phyloP scores from a whole-genome alignment of 768 basidiomycete genomes.

The Tulasnella sp. region DNA sequence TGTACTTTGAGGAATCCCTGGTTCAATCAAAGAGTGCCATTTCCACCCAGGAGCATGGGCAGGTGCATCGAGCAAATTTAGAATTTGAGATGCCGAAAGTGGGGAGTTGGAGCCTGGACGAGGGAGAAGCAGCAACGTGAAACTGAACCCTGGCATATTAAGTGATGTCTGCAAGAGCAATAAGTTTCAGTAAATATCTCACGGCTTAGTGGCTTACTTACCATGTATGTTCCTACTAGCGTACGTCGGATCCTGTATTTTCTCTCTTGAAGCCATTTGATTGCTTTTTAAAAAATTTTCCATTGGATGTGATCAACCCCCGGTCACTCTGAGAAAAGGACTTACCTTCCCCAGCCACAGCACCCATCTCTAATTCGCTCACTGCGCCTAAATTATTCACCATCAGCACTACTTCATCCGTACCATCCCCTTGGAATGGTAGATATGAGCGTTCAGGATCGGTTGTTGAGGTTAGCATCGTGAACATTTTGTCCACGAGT shows the following conservation, averaged over 20 bases:
- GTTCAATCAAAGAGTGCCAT: slow-evolving; percentile 45
- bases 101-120: slow-evolving; percentile 28
- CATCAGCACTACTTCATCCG: slow-evolving; percentile 60
- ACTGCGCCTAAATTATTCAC: slow-evolving; percentile 47
- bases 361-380: slow-evolving; percentile 40
- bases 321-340: slow-evolving; percentile 15
- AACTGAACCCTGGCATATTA: slow-evolving; percentile 86
- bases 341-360: slow-evolving; percentile 25
- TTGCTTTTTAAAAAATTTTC: slow-evolving; percentile 16
- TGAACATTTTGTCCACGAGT: slow-evolving; percentile 56
- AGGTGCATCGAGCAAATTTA: slow-evolving; percentile 57
- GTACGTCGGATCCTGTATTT: slow-evolving; percentile 45
- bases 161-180: slow-evolving; percentile 52
- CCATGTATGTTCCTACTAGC: slow-evolving; percentile 79
- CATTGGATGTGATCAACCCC: neutral
- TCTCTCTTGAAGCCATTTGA: slow-evolving; percentile 22
- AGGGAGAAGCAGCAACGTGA: slow-evolving; percentile 70
- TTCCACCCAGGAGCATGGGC: slow-evolving; percentile 73
- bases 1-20: neutral
- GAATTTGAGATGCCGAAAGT: slow-evolving; percentile 30
- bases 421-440: slow-evolving; percentile 46
- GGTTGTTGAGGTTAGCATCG: slow-evolving; percentile 52
- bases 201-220: slow-evolving; percentile 23
- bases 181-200: slow-evolving; percentile 4
- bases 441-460: slow-evolving; percentile 72